Percentiles rank a stretch among this genome's conserved stretches.
Evolutionary conservation across 768 basidiomycete genomes (phyloP).

Genomic region (Rhizopogon vinicolor): DNA sequence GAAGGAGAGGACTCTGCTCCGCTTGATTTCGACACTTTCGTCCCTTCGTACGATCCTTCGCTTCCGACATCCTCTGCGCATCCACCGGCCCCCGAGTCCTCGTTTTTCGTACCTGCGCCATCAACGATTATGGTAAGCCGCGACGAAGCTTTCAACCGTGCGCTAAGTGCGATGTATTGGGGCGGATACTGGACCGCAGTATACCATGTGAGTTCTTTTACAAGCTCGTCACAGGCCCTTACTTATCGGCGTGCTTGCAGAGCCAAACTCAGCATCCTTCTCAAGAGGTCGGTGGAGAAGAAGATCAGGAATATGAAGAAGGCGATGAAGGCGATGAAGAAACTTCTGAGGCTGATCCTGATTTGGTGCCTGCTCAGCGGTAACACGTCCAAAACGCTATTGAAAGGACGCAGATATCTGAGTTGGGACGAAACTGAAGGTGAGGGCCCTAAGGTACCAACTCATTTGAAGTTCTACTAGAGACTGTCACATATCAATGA

Average conservation of each 20-base stretch:
- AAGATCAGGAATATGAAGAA: slow-evolving; percentile 23
- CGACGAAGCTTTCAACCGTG: slow-evolving; percentile 75
- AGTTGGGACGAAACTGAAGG: neutral
- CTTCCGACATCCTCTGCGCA: slow-evolving; percentile 32
- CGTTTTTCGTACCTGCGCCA: slow-evolving; percentile 27
- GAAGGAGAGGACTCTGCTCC: slow-evolving; percentile 52
- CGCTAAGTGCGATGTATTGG: slow-evolving; percentile 82
- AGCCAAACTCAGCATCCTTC: slow-evolving; percentile 25
- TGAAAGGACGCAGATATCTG: neutral
- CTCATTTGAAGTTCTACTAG: neutral
- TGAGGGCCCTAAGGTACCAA: neutral
- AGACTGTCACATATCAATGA: neutral
- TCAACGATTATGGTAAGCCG: slow-evolving; percentile 43
- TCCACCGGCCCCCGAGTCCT: slow-evolving; percentile 9
- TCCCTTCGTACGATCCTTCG: slow-evolving; percentile 66
- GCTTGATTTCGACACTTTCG: slow-evolving; percentile 64
- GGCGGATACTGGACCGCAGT: slow-evolving; percentile 84
- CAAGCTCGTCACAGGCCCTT: neutral
- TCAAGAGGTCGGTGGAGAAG: slow-evolving; percentile 19
- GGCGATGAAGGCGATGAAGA: slow-evolving; percentile 18
- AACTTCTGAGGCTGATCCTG: slow-evolving; percentile 19
- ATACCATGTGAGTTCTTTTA: slow-evolving; percentile 56
- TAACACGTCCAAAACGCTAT: slow-evolving; percentile 6
- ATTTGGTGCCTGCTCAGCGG: slow-evolving; percentile 25
- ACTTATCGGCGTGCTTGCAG: slow-evolving; percentile 15